phyloP scores from a whole-genome alignment of 1,139 yeast genomes.

The Nakaseomyces bracarensis region DNA sequence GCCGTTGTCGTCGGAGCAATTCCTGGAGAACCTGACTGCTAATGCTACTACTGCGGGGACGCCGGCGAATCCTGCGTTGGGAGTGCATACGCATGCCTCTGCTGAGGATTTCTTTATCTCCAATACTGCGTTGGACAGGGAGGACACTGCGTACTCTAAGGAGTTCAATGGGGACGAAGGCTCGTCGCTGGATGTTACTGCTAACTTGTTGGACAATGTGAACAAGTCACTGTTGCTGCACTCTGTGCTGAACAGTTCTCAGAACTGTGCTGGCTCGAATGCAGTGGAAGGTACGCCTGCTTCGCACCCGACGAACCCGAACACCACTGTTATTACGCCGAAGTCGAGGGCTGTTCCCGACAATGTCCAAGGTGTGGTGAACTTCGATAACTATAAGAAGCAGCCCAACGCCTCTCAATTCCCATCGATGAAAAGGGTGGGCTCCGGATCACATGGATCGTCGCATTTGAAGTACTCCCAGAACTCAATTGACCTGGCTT shows the following conservation, averaged over 20 bases:
- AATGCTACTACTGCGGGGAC: conserved; percentile 23
- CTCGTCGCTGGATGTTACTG: conserved; percentile 16
- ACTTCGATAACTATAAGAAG: conserved; percentile 26
- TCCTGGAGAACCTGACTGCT: conserved; percentile 30
- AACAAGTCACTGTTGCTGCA: conserved; percentile 20
- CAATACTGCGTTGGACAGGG: conserved; percentile 9
- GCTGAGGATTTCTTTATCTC: conserved; percentile 26
- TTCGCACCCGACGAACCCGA: conserved; percentile 11
- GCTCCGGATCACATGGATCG: conserved; percentile 4
- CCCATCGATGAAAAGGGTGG: conserved; percentile 27
- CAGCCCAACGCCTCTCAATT: conserved; percentile 8
- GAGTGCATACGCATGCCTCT: conserved; percentile 16
- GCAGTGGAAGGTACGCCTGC: conserved; percentile 11
- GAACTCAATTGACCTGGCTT: conserved; percentile 11
- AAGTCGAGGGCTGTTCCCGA: conserved; percentile 29
- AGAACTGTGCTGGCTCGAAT: conserved; percentile 13
- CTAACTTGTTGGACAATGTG: conserved; percentile 21
- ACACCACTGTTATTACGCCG: conserved; percentile 27
- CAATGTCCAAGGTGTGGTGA: conserved; percentile 24
- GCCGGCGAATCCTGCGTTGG: conserved; percentile 5
- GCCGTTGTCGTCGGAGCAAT: conserved; percentile 25
- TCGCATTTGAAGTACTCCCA: background rate
- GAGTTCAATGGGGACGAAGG: conserved; percentile 2
- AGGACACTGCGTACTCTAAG: conserved; percentile 10
- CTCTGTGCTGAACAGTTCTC: conserved; percentile 17